Evolutionary conservation across 2,329 filamentous ascomycete genomes (phyloP).

Genomic region (Pseudomassariella vexata): DNA sequence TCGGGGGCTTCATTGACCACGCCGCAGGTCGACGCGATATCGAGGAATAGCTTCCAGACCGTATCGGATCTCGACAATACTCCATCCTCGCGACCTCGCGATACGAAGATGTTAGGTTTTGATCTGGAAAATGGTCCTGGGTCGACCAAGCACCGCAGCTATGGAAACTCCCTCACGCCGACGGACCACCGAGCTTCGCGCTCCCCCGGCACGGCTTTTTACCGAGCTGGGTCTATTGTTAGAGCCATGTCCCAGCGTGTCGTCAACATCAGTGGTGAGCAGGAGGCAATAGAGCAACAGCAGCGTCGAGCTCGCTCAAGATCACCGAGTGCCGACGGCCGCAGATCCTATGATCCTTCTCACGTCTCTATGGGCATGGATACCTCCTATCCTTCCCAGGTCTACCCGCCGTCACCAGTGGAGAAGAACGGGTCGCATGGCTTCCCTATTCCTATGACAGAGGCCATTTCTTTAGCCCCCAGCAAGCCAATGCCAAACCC

Average conservation of each 20-base stretch:
- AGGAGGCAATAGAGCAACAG: slow-evolving; percentile 71
- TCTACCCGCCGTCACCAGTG: slow-evolving; percentile 31
- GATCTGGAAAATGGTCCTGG: slow-evolving; percentile 53
- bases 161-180: slow-evolving; percentile 51
- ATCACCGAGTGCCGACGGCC: slow-evolving; percentile 45
- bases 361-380: slow-evolving; percentile 38
- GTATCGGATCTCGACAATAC: slow-evolving; percentile 47
- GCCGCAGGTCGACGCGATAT: slow-evolving; percentile 31
- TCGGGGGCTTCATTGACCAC: slow-evolving; percentile 41
- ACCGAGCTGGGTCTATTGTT: slow-evolving; percentile 68
- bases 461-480: too few species aligned
- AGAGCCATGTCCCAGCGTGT: slow-evolving; percentile 92
- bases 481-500: slow-evolving; percentile 65
- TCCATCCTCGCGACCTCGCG: slow-evolving; percentile 42
- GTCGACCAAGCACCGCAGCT: slow-evolving; percentile 46
- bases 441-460: too few species aligned
- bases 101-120: slow-evolving; percentile 48
- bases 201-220: slow-evolving; percentile 57
- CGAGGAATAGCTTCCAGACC: slow-evolving; percentile 52
- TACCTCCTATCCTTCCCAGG: slow-evolving; percentile 46
- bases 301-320: slow-evolving; percentile 55
- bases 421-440: slow-evolving; percentile 48
- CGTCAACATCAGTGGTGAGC: slow-evolving; percentile 93
- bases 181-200: slow-evolving; percentile 50
- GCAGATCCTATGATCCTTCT: slow-evolving; percentile 39